Evolutionary conservation across 208 protist species (phyloP).

Genomic region (Leishmania guyanensis): DNA sequence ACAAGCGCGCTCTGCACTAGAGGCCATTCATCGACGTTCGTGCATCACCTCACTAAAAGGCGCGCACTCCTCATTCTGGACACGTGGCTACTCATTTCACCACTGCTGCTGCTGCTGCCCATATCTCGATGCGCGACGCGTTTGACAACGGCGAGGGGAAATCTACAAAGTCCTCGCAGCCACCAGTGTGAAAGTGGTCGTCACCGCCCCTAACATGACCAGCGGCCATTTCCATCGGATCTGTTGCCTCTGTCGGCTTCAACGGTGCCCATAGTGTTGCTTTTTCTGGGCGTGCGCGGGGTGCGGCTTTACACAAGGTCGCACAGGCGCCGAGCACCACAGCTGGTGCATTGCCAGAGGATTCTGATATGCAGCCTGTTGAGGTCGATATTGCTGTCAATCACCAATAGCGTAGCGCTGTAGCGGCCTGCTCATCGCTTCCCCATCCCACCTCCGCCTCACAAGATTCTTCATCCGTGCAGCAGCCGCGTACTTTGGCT

Average conservation of each 20-base stretch:
- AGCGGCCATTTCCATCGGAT: neutral
- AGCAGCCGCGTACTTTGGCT: neutral
- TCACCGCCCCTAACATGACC: neutral
- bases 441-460: neutral
- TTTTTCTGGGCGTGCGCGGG: neutral
- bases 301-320: neutral
- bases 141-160: neutral
- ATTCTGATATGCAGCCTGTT: neutral
- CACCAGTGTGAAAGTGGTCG: neutral
- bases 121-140: constrained; percentile 1
- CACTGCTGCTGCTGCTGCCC: neutral
- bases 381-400: neutral
- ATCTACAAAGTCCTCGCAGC: neutral
- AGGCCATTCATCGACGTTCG: neutral
- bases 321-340: neutral
- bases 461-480: neutral
- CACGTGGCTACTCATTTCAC: neutral
- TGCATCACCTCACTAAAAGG: neutral
- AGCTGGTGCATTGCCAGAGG: neutral
- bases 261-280: neutral
- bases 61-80: neutral
- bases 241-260: neutral
- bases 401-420: neutral
- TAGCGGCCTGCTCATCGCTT: neutral
- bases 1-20: neutral